These are phyloP conservation scores for Hura crepitans DNA, from an alignment of 441 rosid species.

Conservation along the genomic window DNA sequence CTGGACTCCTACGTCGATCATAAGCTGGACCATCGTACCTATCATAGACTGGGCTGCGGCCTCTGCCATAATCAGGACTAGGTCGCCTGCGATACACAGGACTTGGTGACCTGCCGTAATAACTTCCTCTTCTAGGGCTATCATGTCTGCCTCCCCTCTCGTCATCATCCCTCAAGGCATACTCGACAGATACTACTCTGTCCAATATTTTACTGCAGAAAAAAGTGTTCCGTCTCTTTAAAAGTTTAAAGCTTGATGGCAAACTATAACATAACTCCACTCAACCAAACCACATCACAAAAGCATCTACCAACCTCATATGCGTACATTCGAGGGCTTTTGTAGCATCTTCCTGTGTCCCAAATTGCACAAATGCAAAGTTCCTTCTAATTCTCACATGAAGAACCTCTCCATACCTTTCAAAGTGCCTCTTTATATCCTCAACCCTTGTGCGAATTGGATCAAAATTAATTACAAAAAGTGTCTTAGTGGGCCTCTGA, in stretches of 20 bases:
- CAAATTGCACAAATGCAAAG: constrained; percentile 81
- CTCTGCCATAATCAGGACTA: constrained; percentile 68
- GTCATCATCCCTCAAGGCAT: constrained; percentile 76
- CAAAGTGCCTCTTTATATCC: constrained; percentile 70
- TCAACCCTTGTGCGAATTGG: constrained; percentile 61
- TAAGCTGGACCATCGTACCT: constrained; percentile 42
- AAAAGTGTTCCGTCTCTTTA: too few species aligned
- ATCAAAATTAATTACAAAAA: constrained; percentile 86
- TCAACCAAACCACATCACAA: background rate
- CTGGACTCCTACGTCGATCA: constrained; percentile 45
- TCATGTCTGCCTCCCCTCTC: constrained; percentile 54
- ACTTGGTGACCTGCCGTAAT: constrained; percentile 52
- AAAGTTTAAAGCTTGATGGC: too few species aligned
- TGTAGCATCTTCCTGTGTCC: constrained; percentile 75
- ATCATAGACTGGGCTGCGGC: constrained; percentile 56
- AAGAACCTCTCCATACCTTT: constrained; percentile 67
- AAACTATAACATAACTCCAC: background rate
- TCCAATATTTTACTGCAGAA: constrained; percentile 61
- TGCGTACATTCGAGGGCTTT: constrained; percentile 72
- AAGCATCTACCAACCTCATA: constrained; percentile 45
- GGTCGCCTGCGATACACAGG: constrained; percentile 55
- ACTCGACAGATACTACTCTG: constrained; percentile 85
- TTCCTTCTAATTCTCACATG: constrained; percentile 67
- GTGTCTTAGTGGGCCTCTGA: constrained; percentile 74
- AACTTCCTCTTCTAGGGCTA: constrained; percentile 55